A percentile compares a stretch with the other conserved stretches of the same genome.
Evolutionary conservation across 108 stramenopile genomes (phyloP).

Genomic region (Stephanodiscus triporus): DNA sequence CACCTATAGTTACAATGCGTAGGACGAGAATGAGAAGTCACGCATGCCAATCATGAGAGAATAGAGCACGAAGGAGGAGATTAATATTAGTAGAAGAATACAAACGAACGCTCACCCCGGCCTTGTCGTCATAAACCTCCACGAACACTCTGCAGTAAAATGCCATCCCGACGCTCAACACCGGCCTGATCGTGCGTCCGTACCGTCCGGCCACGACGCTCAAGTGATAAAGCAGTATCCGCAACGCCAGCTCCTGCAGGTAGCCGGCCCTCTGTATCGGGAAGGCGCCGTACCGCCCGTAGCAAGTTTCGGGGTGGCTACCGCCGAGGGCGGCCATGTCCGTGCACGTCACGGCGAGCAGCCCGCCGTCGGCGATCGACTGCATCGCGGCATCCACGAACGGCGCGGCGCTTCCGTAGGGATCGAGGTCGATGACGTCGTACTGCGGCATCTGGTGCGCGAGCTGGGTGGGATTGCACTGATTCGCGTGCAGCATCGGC

Average conservation of each 20-base stretch:
- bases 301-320: conserved; percentile 93
- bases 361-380: conserved; percentile 87
- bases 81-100: neutral
- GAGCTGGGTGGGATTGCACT: conserved; percentile 35
- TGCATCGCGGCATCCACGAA: conserved; percentile 97
- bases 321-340: conserved; percentile 97
- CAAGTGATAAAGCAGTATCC: conserved; percentile 89
- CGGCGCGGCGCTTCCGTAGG: conserved; percentile 97
- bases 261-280: conserved; percentile 87
- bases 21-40: neutral
- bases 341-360: conserved; percentile 96
- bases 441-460: conserved; percentile 59
- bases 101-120: conserved; percentile 65
- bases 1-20: conserved; percentile 20
- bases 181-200: conserved; percentile 88
- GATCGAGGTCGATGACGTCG: conserved; percentile 99
- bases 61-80: neutral
- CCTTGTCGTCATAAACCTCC: conserved; percentile 89
- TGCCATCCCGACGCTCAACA: conserved; percentile 93
- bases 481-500: conserved; percentile 39
- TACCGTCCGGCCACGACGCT: conserved; percentile 89
- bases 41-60: neutral
- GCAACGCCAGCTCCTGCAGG: conserved; percentile 95
- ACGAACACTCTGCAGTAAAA: conserved; percentile 99
- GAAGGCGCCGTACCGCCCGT: conserved; percentile 90